These are phyloP conservation scores for Amanita jacksonii DNA, from an alignment of 768 basidiomycete species.

Conservation along the genomic window DNA sequence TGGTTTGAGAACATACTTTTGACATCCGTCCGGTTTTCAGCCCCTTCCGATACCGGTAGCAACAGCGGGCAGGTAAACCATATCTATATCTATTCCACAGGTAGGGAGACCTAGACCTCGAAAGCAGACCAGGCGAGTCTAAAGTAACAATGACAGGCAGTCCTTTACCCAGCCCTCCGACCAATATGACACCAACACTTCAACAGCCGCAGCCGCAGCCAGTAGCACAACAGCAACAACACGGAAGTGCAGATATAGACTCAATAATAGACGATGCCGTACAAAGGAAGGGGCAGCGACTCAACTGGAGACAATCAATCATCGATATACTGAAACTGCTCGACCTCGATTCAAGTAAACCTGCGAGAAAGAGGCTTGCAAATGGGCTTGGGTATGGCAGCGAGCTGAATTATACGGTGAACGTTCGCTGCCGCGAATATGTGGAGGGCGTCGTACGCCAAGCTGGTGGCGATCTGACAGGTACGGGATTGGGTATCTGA, in stretches of 20 bases:
- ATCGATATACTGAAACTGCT: slow-evolving; percentile 6
- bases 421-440: neutral
- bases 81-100: no score
- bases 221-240: neutral
- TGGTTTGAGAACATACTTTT: no score
- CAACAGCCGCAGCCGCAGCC: no score
- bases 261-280: neutral
- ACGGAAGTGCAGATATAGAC: neutral
- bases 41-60: no score
- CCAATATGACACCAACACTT: no score
- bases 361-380: neutral
- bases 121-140: no score
- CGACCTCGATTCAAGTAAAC: neutral
- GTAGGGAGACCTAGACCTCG: no score
- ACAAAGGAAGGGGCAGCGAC: neutral
- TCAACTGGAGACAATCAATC: slow-evolving; percentile 4
- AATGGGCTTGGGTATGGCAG: neutral
- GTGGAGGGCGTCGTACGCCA: neutral
- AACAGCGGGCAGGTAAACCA: no score
- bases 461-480: neutral
- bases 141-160: no score
- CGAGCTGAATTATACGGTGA: neutral
- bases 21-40: no score
- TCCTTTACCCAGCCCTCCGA: no score
- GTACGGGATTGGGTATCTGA: no score